Base-by-base conservation (phyloP, 1,284 basidiomycete species). In the Pyrrhoderma lamaoense region DNA sequence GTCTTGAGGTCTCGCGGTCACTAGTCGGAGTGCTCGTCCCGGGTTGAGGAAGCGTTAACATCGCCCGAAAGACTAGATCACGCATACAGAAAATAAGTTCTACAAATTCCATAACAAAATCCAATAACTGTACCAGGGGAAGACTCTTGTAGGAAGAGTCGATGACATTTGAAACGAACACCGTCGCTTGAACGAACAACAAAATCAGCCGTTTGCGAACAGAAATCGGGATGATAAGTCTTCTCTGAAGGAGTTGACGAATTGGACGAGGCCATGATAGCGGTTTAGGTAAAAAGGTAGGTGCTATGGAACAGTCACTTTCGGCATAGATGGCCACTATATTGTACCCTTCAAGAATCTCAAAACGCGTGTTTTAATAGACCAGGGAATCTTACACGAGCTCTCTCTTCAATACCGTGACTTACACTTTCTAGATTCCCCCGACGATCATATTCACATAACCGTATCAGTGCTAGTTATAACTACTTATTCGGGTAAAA, bases 21-120 rank as follows among this genome's bases (percentile, higher is more conserved):
- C 7, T 5, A 13, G 49, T 16, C 11, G 49, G 44, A 16, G 36
- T 42, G 49, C 37, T 40, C 16, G 48, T 23, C 11, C 39, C 43
- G 18, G 53, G 53, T 22, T 54, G 53, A 8, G 53, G 53, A 16
- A 54, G 49, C 21, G 46, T 54, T 14, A 54, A 43, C 53, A 54
- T 54, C 34, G 53, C 46, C 21, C 53, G 42, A 34, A 54, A 54
- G 8, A 54, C 53, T 53, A 34, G 4, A 42, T 16, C 36, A 23
- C 31, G 31, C 37, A n/a, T 25, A 35, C 31, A 3, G 34, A 27
- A 13, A 49, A 22, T 14, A 16, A 3, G 13, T 31, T 23, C 5
- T 8, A 23, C 31, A 2, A 8, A 7, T 7, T 44, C 18, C 16
- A 40, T n/a, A 8, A 19, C 16, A 7, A 5, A 8, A 22, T 8